Evolutionary conservation across 2,329 filamentous ascomycete species (phyloP), one percentile per base, ranked within the genome.

Genomic region (Cytospora leucostoma): DNA sequence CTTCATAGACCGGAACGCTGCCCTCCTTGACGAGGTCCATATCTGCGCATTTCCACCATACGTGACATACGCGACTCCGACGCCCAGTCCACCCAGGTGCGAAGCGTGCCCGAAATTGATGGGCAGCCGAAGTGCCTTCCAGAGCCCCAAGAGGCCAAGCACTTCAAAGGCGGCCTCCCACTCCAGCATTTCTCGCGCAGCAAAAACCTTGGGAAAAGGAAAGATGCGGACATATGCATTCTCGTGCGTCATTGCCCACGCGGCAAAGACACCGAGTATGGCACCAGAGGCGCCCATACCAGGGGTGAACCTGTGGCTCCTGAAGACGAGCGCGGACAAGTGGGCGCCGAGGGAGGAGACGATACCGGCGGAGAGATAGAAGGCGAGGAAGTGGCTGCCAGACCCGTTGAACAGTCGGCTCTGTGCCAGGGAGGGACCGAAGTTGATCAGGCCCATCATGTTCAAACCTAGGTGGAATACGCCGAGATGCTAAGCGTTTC

Each of bases 391-490:
- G 56, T 72, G 70, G 59, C 67, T 68, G 34, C 68, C 70, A 33
- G 67, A 70, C 13, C 55, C 59, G 7, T 32, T 35, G 47, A 72
- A 71, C 3, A 66, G 64, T 7, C 44, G 59, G 54, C 63, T 68
- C n/a, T 33, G 27, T 2, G 69, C 67, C n/a, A 72, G 65, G 0
- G 65, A 58, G 4, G 66, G 66, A 34, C 72, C 64, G 12, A 73
- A 70, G 40, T 68, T 69, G 51, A 66, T 62, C 2, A 74, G 47
- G 1, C 61, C 69, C 17, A 69, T 67, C 71, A 74, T 74, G 65
- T 74, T 74, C 40, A 72, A 35, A 2, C 50, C 66, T n/a, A 74
- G 54, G 56, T 75, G 73, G 0, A 66, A 1, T 1, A 68, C 13
- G 32, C 68, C 70, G 8, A 53, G 62, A 56, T 75, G 74, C 33